These are phyloP conservation scores for Zangia roseola DNA, from an alignment of 768 basidiomycete species.

Conservation along the genomic window DNA sequence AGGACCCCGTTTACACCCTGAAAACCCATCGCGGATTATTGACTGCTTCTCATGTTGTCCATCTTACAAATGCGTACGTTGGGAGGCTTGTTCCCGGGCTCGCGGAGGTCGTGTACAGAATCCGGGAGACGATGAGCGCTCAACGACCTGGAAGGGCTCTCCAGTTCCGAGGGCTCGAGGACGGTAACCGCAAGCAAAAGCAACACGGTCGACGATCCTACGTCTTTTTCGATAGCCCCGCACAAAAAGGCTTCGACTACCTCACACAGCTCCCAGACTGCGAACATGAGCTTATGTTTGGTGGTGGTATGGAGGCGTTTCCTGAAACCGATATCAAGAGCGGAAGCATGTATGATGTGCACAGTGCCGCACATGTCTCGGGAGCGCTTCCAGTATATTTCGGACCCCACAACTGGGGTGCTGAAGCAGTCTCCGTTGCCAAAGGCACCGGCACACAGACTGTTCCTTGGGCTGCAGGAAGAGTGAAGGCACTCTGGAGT, in stretches of 20 bases:
- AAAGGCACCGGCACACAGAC: constrained; percentile 12
- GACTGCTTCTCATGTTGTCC: constrained; percentile 42
- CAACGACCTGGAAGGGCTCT: constrained; percentile 51
- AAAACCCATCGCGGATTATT: constrained; percentile 44
- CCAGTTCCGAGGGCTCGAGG: constrained; percentile 7
- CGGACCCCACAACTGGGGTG: constrained; percentile 42
- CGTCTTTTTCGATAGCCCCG: constrained; percentile 50
- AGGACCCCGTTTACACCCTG: constrained; percentile 35
- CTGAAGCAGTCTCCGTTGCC: constrained; percentile 29
- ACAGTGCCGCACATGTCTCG: constrained; percentile 41
- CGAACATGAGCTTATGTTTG: constrained; percentile 59
- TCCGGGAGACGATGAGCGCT: constrained; percentile 61
- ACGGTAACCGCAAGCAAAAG: constrained; percentile 8
- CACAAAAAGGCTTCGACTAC: constrained; percentile 54
- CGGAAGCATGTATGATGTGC: constrained; percentile 30
- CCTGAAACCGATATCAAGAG: constrained; percentile 1
- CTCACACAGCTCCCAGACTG: constrained; percentile 57
- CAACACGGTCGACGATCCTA: constrained; percentile 51
- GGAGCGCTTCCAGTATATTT: constrained; percentile 59
- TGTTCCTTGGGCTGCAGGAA: constrained; percentile 39
- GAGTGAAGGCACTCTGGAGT: constrained; percentile 59
- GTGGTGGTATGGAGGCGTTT: constrained; percentile 49
- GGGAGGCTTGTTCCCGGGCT: constrained; percentile 46
- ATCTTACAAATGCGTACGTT: constrained; percentile 56
- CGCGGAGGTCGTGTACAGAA: constrained; percentile 24